These are phyloP conservation scores for Thamnidium elegans DNA, from an alignment of 192 early-diverging fungal species.

Conservation along the genomic window DNA sequence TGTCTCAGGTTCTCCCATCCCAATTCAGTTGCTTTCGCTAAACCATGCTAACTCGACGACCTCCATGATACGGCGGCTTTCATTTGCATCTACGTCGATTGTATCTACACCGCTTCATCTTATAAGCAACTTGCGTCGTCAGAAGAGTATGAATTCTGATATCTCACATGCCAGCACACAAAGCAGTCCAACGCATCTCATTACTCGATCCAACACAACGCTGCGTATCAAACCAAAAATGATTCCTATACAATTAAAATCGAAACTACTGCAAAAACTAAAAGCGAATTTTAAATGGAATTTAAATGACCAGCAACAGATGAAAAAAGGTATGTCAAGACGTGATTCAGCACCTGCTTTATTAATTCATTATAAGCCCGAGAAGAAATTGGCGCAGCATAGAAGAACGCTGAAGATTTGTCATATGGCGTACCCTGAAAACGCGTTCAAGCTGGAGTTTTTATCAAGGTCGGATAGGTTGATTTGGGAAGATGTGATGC, in stretches of 20 bases:
- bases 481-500: not conserved
- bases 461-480: not conserved
- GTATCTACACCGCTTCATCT: not conserved
- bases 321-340: not conserved
- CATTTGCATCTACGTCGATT: conserved; percentile 9
- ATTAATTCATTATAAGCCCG: not conserved
- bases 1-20: not conserved
- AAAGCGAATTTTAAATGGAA: too few relatives aligned
- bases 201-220: not conserved
- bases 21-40: not conserved
- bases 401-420: not conserved
- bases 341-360: not conserved
- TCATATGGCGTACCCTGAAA: conserved; percentile 7
- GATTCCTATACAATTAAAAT: not conserved
- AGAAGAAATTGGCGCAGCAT: not conserved
- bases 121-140: not conserved
- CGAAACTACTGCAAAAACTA: too few relatives aligned
- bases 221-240: not conserved
- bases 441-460: not conserved
- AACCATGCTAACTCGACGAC: not conserved
- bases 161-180: too few relatives aligned
- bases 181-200: too few relatives aligned
- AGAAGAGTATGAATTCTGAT: not conserved
- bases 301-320: too few relatives aligned
- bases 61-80: not conserved